Evolutionary conservation across 108 stramenopile genomes (phyloP), one percentile per base, ranked within the genome.

Genomic region (Stephanodiscus triporus): DNA sequence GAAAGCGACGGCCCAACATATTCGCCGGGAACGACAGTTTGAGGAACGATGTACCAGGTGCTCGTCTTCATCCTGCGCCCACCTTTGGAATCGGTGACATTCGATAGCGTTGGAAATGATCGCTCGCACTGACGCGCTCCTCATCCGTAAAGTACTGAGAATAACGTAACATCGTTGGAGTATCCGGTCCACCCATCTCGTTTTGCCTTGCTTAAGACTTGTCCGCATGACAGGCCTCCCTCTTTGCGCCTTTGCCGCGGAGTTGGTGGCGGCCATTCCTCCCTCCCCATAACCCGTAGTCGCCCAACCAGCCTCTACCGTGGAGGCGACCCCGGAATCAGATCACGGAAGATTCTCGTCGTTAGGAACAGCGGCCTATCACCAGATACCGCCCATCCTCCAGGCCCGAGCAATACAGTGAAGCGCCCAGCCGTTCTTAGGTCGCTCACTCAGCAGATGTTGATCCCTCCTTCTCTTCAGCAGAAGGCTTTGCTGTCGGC

Each of bases 211-310:
- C n/a, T n/a, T n/a, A 93, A 55, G 88, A 93, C 72, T 86, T 93
- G 80, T 80, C 22, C 87, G 89, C 24, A 90, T 93, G 89, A 82
- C 83, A 14, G 65, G 66, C 30, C 75, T 27, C 55, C 62, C 13
- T 48, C 71, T 62, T 27, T 55, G 8, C 60, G 13, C 50, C 50
- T 24, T 29, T 51, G 23, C 57, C 59, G 49, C 70, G 26, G 42
- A 30, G 55, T 14, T 36, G 20, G 37, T 37, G 30, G 19, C 42
- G 47, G 27, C 6, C 22, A 45, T 57, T 29, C 23, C 54, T 45
- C 49, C 72, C 10, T 16, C 63, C 2, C 26, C 27, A n/a, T 53
- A 29, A 0, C 58, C 54, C 45, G 51, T 53, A 2, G 51, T 53
- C 4, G 23, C 23, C 8, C 9, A 20, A 6, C 51, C 51, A 53